Base-by-base conservation (phyloP, 495 filamentous ascomycete species). In the Tetracladium setigerum region DNA sequence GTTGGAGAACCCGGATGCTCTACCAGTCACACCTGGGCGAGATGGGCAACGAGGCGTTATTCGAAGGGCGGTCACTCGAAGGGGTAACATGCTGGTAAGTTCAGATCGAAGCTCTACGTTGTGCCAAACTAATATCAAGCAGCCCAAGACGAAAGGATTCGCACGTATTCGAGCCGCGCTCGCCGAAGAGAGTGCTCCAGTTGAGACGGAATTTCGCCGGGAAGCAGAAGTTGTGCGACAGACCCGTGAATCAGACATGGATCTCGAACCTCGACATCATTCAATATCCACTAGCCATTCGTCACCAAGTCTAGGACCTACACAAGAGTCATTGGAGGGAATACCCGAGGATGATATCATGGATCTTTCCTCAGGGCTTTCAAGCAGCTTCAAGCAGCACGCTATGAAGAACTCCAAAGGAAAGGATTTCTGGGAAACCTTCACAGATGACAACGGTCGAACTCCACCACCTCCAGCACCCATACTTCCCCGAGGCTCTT, bases 161-260 rank as follows among this genome's bases (percentile, higher is more conserved):
- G 88, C 90, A 2, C 84, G 92, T 2, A 94, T 99, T 55, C 79
- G 84, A 40, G 94, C 92, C 9, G 87, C 87, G 6, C 76, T 99
- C 1, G 70, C 82, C 41, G 92, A 97, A 64, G 92, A 99, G 66
- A 77, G 76, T 32, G 77, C 88, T 0, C 92, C 92, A 0, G 63
- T 95, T 22, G 94, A 97, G 52, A 82, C 81, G 35, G 92, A 99
- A 62, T 77, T 89, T 50, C 83, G 85, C 46, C 84, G 88, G 33
- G 92, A 99, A 70, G 88, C 91, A 11, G 89, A 97, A 66, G 89
- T 96, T 1, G 84, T 97, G 46, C 83, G 86, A 2, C 94, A 95
- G 64, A 90, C 95, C 30, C 85, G 87, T 14, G 91, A 96, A 63
- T 76, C 70, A 53, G 75, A 78, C 52, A 69, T 75, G 65, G 71